Evolutionary conservation across 768 basidiomycete species (phyloP), one percentile per base, ranked within the genome.

Genomic region (Trametes cubensis): DNA sequence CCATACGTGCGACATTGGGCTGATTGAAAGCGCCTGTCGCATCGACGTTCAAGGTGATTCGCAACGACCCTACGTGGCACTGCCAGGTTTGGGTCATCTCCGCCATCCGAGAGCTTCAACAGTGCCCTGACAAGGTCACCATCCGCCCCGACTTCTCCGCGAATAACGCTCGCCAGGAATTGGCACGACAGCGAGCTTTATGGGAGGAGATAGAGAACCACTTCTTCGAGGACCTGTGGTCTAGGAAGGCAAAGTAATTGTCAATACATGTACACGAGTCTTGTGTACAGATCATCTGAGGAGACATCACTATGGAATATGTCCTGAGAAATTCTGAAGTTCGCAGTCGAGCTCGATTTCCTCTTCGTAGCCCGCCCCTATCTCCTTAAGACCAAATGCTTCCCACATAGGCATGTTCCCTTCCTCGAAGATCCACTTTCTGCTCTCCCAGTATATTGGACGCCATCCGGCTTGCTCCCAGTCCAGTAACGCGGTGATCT

Each of bases 401-500:
- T 7, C 47, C 47, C 47, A 49, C 15, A 11, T 21, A 13, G 47
- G 47, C 13, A 21, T 30, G 17, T n/a, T 5, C 1, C 25, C 21
- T 13, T 55, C 44, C 21, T 39, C 53, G 15, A 40, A 52, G 2
- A 61, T 14, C 46, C 47, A 55, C 48, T 64, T 64, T 38, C 47
- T 38, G 40, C 47, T 51, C 42, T 65, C 64, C 64, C 64, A 65
- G 42, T 61, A 58, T 15, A 48, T 49, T 3, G 64, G 64, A 28
- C 55, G 52, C 64, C 64, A 65, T 20, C 64, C 64, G 11, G 64
- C 50, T 21, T 55, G 55, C 13, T 57, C 60, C 64, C 64, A 65
- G 56, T 65, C 64, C 6, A 65, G 41, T 8, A 65, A 3, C 6
- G 53, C 60, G 39, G 55, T 25, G 15, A 65, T 46, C 23, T 51